These are phyloP conservation scores for Gentiana dahurica DNA, from an alignment of 257 asterid genomes.

Conservation along the genomic window DNA sequence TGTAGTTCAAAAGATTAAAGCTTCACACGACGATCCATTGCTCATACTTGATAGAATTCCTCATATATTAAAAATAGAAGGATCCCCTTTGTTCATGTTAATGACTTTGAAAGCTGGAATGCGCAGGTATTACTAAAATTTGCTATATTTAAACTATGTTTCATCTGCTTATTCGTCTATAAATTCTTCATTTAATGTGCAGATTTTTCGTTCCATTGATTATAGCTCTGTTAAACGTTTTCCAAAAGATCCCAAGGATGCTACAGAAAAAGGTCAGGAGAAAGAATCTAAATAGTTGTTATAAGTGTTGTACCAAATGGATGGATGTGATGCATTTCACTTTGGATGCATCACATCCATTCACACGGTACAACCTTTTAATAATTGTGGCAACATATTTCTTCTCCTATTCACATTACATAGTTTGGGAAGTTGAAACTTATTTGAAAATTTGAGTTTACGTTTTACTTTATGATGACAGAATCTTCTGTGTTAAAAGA, in stretches of 20 bases:
- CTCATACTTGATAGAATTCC: conserved; percentile 65
- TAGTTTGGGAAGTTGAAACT: not conserved
- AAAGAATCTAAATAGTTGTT: not conserved
- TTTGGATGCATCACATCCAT: too few species aligned
- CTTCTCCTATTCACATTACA: not conserved
- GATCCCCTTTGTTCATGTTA: conserved; percentile 25
- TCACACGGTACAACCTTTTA: too few species aligned
- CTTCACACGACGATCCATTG: conserved; percentile 56
- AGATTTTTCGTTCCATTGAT: conserved; percentile 91
- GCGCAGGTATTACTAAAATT: conserved; percentile 39
- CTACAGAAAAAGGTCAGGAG: conserved; percentile 42
- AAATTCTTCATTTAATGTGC: not conserved
- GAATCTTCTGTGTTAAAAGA: conserved; percentile 81
- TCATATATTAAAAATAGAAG: conserved; percentile 49
- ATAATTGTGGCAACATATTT: too few species aligned
- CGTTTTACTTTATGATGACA: conserved; percentile 15
- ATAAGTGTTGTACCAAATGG: too few species aligned
- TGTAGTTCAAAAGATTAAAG: conserved; percentile 45
- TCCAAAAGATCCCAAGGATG: conserved; percentile 75
- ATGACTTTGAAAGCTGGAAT: conserved; percentile 69
- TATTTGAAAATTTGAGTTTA: not conserved
- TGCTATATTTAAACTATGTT: too few species aligned
- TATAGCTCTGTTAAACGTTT: conserved; percentile 87
- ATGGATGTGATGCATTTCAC: not conserved
- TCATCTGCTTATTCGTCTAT: too few species aligned